Evolutionary conservation across 1,284 basidiomycete species (phyloP).

Genomic region (Vanrija sp.): DNA sequence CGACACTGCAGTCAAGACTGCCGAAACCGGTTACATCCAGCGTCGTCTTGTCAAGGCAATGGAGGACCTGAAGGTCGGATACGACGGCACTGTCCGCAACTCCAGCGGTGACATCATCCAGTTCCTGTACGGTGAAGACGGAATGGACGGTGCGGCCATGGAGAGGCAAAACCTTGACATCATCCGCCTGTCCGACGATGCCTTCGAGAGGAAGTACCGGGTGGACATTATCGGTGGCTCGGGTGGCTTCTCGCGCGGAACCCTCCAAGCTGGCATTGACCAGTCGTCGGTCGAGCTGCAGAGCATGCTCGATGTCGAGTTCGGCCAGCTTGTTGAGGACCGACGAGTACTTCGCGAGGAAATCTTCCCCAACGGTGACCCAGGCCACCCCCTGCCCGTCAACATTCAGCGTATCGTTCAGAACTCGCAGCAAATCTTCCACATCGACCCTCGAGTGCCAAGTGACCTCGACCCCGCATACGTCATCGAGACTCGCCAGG

Average conservation of each 20-base stretch:
- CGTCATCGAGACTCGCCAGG: constrained; percentile 74
- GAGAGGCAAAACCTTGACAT: constrained; percentile 92
- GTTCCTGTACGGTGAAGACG: constrained; percentile 97
- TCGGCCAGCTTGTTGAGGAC: constrained; percentile 68
- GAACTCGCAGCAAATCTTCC: constrained; percentile 96
- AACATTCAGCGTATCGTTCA: constrained; percentile 93
- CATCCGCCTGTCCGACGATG: constrained; percentile 73
- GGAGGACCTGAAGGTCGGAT: constrained; percentile 95
- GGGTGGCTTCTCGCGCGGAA: constrained; percentile 72
- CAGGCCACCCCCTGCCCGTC: constrained; percentile 74
- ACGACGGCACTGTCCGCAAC: constrained; percentile 97
- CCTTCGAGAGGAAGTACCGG: constrained; percentile 85
- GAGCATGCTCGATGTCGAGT: constrained; percentile 84
- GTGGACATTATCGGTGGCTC: constrained; percentile 76
- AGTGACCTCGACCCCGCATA: constrained; percentile 86
- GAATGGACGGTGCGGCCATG: constrained; percentile 97
- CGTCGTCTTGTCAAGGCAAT: constrained; percentile 95
- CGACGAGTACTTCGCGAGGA: constrained; percentile 71
- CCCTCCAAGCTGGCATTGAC: constrained; percentile 90
- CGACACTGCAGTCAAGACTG: constrained; percentile 99
- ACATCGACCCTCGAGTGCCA: constrained; percentile 88
- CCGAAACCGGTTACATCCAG: constrained; percentile 99
- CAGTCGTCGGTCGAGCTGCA: constrained; percentile 87
- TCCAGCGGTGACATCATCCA: constrained; percentile 93
- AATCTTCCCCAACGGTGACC: constrained; percentile 77